Base-by-base conservation (phyloP, 805 yeast species). In the Pichia eremophila region DNA sequence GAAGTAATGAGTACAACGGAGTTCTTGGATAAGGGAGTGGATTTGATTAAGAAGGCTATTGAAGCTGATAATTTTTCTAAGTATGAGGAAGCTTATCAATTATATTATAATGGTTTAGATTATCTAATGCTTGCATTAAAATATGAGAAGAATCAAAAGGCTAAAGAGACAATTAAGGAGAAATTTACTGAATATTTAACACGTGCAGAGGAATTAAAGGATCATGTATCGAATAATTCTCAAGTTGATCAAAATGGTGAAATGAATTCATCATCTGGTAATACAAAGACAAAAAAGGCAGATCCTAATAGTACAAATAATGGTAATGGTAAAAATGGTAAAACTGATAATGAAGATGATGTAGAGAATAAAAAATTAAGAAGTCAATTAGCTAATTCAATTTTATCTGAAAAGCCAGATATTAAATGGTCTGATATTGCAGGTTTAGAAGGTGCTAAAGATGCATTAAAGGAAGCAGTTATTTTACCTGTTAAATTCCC, bases 401-500 rank as follows among this genome's bases (percentile, higher is more conserved):
- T 93, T 51, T 71, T 93, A 44, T 76, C 90, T 37, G 98, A 91
- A 58, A 90, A 79, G 51, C 99, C 99, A 22, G 83, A 93, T 60
- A 91, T 93, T 29, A 75, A 77, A 55, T 93, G 99, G 99, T 82
- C 78, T 55, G 99, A 93, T 62, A 84, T 93, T 53, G 99, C 99
- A 1, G 99, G 99, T 28, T 72, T 93, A 51, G 98, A 91, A 53
- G 78, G 80, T 31, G 99, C 99, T 9, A 93, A 93, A 60, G 98
- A 91, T 57, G 95, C 99, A 0, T 72, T 93, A 49, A 93, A 93
- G 64, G 99, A 93, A 68, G 97, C 98, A 0, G 99, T 93, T 39
- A 93, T 93, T 37, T 71, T 93, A 52, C 99, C 99, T 1, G 97
- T 91, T 18, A 85, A 84, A 64, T 91, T 93, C 64, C 99, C 99